Conservation (phyloP, 192 early-diverging fungal species). For the Gonapodya prolifera region DNA sequence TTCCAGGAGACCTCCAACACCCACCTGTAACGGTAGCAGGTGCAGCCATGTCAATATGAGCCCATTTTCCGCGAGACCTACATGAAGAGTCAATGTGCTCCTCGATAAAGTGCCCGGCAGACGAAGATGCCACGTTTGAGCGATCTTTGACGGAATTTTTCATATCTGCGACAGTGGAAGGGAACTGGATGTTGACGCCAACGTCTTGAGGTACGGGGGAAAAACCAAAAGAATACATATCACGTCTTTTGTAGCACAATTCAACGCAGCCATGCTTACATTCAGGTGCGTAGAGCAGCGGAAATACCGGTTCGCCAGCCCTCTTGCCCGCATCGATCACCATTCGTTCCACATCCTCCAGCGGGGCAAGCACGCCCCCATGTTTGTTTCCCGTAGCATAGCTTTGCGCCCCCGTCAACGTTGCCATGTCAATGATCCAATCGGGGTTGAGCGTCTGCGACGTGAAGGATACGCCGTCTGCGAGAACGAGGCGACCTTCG, state of each 20-base stretch:
- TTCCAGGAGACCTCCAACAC: not conserved
- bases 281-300: slow-evolving; percentile 18
- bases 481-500: slow-evolving; percentile 27
- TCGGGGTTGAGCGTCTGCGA: slow-evolving; percentile 28
- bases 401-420: slow-evolving; percentile 26
- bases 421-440: slow-evolving; percentile 36
- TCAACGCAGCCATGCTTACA: not conserved
- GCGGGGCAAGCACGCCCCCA: slow-evolving; percentile 24
- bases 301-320: slow-evolving; percentile 26
- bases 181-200: not conserved
- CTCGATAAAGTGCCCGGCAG: slow-evolving; percentile 36
- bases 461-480: slow-evolving; percentile 37
- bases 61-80: slow-evolving; percentile 25
- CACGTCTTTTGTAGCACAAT: not conserved
- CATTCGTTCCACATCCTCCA: slow-evolving; percentile 20
- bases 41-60: slow-evolving; percentile 27
- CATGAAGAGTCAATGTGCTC: slow-evolving; percentile 26
- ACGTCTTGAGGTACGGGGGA: too few relatives aligned
- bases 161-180: slow-evolving; percentile 34
- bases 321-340: slow-evolving; percentile 23
- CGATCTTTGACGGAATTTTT: slow-evolving; percentile 30
- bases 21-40: not conserved
- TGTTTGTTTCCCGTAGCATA: slow-evolving; percentile 31
- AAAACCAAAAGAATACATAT: too few relatives aligned
- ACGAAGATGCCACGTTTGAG: slow-evolving; percentile 25